Evolutionary conservation across 2,329 filamentous ascomycete species (phyloP).

Genomic region (Beauveria sp.): DNA sequence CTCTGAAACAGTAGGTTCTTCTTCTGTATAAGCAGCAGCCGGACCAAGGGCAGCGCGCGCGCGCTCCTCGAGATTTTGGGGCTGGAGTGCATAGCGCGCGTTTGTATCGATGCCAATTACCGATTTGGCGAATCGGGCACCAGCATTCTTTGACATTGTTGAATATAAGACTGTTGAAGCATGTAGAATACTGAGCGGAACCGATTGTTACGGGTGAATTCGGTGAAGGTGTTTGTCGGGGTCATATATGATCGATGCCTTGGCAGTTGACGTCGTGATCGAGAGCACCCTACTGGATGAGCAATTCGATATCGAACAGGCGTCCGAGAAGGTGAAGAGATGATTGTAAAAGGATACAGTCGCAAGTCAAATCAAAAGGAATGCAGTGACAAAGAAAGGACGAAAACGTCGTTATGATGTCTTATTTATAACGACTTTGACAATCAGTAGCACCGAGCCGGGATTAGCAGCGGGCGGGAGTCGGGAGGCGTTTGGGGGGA

Average conservation of each 20-base stretch:
- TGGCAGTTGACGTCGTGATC: conserved; percentile 1
- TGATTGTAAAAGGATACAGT: not conserved
- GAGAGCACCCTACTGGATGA: not conserved
- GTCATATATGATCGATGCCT: not conserved
- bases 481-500: not conserved
- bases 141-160: not conserved
- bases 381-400: not conserved
- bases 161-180: not conserved
- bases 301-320: not conserved
- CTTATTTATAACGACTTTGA: not conserved
- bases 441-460: conserved; percentile 6
- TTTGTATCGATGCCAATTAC: conserved; percentile 26
- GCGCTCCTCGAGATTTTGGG: conserved; percentile 19
- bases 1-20: conserved; percentile 57
- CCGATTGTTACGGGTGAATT: too few species aligned
- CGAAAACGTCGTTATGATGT: not conserved
- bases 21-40: conserved; percentile 43
- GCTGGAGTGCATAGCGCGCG: conserved; percentile 20
- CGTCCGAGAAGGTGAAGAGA: not conserved
- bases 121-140: conserved; percentile 16
- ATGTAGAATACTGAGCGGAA: not conserved
- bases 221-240: not conserved
- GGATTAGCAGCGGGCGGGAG: not conserved
- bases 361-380: not conserved
- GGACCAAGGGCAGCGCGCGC: conserved; percentile 20